Base-by-base conservation (phyloP, 768 basidiomycete genomes). In the Gloeophyllum trabeum region DNA sequence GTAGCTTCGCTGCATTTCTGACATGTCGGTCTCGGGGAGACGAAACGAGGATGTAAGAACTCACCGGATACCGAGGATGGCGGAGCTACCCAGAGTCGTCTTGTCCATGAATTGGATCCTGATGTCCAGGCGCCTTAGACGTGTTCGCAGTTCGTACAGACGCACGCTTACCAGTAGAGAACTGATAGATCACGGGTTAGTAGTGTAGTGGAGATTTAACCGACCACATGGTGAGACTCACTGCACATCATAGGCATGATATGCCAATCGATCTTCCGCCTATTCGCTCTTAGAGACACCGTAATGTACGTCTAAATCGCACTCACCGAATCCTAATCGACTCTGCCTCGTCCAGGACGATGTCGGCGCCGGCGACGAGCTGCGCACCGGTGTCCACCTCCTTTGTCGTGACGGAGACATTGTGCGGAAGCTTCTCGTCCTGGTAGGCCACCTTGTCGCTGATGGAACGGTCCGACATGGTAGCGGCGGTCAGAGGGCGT, bases 61-160 rank as follows among this genome's bases (percentile, higher is more conserved):
- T 46, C 25, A 79, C 83, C 63, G 61, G 51, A 85, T 84, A 1
- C 83, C 83, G 35, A 86, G 66, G 47, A 85, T 81, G 2, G 82
- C 74, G 1, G 79, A 52, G 44, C 68, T 74, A 1, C 79, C 81
- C 3, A 84, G 61, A 0, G 81, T 85, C 0, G 75, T 78, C 59
- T 83, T 83, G 48, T 84, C 82, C 77, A 83, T 83, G 46, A 77
- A 83, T 53, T 84, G 81, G n/a, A 85, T 69, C 71, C 81, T 77
- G 45, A n/a, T n/a, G n/a, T n/a, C n/a, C n/a, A n/a, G n/a, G n/a
- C n/a, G n/a, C n/a, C n/a, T n/a, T n/a, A n/a, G n/a, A n/a, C n/a
- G n/a, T n/a, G n/a, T n/a, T n/a, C n/a, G n/a, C n/a, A n/a, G n/a
- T n/a, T n/a, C n/a, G n/a, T n/a, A n/a, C n/a, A n/a, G n/a, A n/a